Evolutionary conservation across 2,329 filamentous ascomycete species (phyloP).

Genomic region (Thelonectria rubi): DNA sequence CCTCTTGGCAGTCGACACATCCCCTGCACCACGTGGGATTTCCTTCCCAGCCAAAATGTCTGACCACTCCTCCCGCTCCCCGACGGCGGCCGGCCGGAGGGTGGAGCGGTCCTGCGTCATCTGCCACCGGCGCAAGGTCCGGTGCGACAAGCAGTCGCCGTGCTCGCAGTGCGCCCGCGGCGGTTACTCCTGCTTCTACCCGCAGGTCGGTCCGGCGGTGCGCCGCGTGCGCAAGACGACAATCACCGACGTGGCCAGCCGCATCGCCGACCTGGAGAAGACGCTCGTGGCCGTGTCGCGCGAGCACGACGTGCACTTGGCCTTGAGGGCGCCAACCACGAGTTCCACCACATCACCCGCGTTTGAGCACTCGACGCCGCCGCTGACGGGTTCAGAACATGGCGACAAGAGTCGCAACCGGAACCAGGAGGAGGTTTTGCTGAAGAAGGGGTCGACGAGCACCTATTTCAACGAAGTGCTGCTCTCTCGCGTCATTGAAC

Average conservation of each 20-base stretch:
- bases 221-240: constrained; percentile 44
- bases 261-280: constrained; percentile 48
- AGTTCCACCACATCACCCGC: not conserved
- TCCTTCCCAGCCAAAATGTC: not conserved
- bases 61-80: constrained; percentile 17
- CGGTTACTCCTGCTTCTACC: constrained; percentile 44
- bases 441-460: constrained; percentile 45
- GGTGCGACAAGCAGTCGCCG: constrained; percentile 76
- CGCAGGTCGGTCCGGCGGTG: constrained; percentile 35
- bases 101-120: constrained; percentile 50
- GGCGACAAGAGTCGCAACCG: constrained; percentile 3
- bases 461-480: constrained; percentile 51
- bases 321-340: not conserved
- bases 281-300: constrained; percentile 35
- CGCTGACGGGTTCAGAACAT: not conserved
- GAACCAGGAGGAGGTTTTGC: constrained; percentile 39
- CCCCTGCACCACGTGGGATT: not conserved
- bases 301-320: constrained; percentile 13
- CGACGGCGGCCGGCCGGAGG: constrained; percentile 14
- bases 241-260: constrained; percentile 47
- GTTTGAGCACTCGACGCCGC: not conserved
- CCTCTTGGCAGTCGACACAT: not conserved
- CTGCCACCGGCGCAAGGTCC: constrained; percentile 67
- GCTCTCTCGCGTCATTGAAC: constrained; percentile 47
- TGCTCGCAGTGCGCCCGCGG: constrained; percentile 73